Base-by-base conservation (phyloP, 2,329 filamentous ascomycete genomes). In the Nemania abortiva region DNA sequence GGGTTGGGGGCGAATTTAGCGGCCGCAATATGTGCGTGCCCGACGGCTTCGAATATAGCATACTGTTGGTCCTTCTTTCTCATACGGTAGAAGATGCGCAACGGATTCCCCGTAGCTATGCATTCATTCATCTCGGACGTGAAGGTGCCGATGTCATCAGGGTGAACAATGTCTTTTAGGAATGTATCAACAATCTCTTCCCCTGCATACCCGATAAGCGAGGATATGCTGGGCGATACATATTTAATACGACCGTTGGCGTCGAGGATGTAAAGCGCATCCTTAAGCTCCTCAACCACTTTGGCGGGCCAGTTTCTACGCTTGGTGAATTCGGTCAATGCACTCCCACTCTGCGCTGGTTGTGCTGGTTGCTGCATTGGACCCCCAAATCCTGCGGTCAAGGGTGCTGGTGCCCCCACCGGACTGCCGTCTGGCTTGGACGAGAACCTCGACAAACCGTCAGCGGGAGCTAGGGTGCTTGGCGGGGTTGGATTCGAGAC, bases 61-160 rank as follows among this genome's bases (percentile, higher is more conserved):
- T 91, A 97, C 1, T 85, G 85, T 24, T 89, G 90, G 77, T 96
- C 92, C 75, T 86, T 86, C 73, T 89, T 89, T 80, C 90, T 92
- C 77, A 98, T 90, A 58, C 95, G 90, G 79, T 97, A 96, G 83
- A 97, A 97, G 79, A 97, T 90, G 67, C 92, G 91, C 70, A 98
- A 81, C 4, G 90, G 85, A 73, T 92, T 91, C n/a, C 92, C 93
- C 7, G 89, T 92, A 1, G 93, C 90, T 71, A 97, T 95, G 18
- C 91, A 92, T 79, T 97, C 93, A 79, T 96, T 94, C 84, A 98
- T 91, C 79, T 98, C 94, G 62, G 93, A 88, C 64, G 94, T 89
- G 77, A 97, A 97, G 71, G 95, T 90, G 64, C 89, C 89, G 72
- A 90, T 89, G 81, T 98, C 95, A 79, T 97, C 94, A 5, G 91